Conservation (phyloP, 768 basidiomycete genomes). For the Phlebiopsis flavidoalba region DNA sequence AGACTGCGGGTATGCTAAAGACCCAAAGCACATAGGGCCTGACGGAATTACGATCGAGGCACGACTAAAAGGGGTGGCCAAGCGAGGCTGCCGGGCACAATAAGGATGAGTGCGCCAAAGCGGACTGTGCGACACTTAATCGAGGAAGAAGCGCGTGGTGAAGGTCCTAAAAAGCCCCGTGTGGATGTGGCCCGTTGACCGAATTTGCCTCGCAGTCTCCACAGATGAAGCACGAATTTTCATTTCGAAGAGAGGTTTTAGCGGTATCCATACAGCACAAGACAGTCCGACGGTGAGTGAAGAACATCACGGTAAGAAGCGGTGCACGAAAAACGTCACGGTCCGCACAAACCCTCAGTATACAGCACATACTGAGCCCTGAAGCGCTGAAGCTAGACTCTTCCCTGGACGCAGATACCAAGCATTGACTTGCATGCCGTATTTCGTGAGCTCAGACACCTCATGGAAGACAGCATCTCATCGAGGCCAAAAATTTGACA, state of each 20-base stretch:
- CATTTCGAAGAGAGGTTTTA: slow-evolving; percentile 32
- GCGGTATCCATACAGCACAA: slow-evolving; percentile 32
- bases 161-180: slow-evolving; percentile 28
- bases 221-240: slow-evolving; percentile 30
- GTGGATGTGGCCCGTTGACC: slow-evolving; percentile 36
- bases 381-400: neutral
- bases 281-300: neutral
- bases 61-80: slow-evolving; percentile 26
- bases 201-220: slow-evolving; percentile 29
- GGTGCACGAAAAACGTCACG: slow-evolving; percentile 11
- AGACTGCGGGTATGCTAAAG: slow-evolving; percentile 9
- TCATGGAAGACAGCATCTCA: neutral
- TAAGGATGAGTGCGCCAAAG: slow-evolving; percentile 38
- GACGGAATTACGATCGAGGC: slow-evolving; percentile 29
- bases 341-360: neutral
- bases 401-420: neutral
- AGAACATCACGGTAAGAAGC: neutral
- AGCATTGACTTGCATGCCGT: neutral
- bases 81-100: slow-evolving; percentile 33
- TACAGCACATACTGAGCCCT: neutral
- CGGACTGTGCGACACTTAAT: slow-evolving; percentile 42
- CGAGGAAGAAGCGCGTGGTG: slow-evolving; percentile 34
- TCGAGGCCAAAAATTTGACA: slow-evolving; percentile 3
- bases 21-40: slow-evolving; percentile 15
- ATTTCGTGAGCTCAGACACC: slow-evolving; percentile 1